These are phyloP conservation scores for Melaleuca alternifolia DNA, from an alignment of 345 rosid genomes.

Conservation along the genomic window DNA sequence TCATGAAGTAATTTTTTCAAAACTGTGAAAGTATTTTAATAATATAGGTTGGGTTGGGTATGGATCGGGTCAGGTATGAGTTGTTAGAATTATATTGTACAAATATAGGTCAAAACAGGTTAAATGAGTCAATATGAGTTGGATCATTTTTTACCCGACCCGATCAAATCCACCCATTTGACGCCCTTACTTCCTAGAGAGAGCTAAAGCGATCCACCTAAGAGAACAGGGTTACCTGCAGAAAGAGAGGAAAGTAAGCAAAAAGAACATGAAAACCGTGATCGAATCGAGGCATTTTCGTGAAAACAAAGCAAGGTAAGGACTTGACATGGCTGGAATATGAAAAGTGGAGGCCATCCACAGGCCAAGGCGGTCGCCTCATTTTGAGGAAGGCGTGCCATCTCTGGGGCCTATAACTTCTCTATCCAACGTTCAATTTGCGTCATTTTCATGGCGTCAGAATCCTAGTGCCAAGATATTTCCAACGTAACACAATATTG, in stretches of 20 bases:
- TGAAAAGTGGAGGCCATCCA: neutral
- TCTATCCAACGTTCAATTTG: neutral
- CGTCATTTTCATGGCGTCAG: neutral
- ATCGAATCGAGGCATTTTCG: neutral
- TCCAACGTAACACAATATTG: neutral
- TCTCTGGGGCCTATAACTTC: neutral
- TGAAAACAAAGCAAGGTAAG: neutral
- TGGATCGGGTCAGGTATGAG: too few species aligned
- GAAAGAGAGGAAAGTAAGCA: neutral
- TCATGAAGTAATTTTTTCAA: too few species aligned
- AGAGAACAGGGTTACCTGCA: neutral
- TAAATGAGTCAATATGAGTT: too few species aligned
- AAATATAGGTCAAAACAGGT: too few species aligned
- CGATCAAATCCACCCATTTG: too few species aligned
- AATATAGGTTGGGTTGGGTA: too few species aligned
- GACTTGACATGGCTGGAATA: neutral
- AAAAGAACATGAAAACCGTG: neutral
- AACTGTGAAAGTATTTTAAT: too few species aligned
- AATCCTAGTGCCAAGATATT: neutral
- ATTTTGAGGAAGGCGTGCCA: neutral
- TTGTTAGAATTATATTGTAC: too few species aligned
- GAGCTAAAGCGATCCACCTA: too few species aligned
- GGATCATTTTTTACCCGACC: too few species aligned
- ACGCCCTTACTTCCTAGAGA: too few species aligned
- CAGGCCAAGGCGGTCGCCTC: neutral